A percentile compares a stretch with the other conserved stretches of the same genome.
These are phyloP conservation scores for Mycena indigotica DNA, from an alignment of 768 basidiomycete species.

Conservation along the genomic window DNA sequence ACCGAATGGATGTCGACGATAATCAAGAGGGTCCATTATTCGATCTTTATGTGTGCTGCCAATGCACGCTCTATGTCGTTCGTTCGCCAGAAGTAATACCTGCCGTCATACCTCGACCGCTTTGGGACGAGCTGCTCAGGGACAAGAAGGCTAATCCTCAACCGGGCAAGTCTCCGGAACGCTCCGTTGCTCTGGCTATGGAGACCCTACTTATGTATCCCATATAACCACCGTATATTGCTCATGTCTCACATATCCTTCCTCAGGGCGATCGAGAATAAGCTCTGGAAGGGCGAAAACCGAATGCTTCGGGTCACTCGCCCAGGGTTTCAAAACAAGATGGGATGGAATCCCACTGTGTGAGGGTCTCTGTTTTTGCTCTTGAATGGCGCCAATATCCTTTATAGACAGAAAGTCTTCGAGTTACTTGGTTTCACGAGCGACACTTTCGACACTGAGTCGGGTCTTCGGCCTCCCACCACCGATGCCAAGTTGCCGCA, in stretches of 20 bases:
- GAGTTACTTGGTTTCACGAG: slow-evolving; percentile 46
- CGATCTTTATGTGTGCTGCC: slow-evolving; percentile 84
- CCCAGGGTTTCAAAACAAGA: slow-evolving; percentile 57
- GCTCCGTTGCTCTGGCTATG: slow-evolving; percentile 55
- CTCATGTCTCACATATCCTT: slow-evolving; percentile 10
- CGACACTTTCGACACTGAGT: slow-evolving; percentile 41
- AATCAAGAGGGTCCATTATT: slow-evolving; percentile 56
- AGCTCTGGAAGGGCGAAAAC: slow-evolving; percentile 70
- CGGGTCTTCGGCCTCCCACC: slow-evolving; percentile 54
- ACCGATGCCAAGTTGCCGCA: slow-evolving; percentile 48
- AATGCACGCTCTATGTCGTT: slow-evolving; percentile 75
- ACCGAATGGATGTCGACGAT: slow-evolving; percentile 37
- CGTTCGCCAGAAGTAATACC: slow-evolving; percentile 65
- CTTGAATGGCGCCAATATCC: slow-evolving; percentile 5
- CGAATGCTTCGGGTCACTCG: slow-evolving; percentile 58
- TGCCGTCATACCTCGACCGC: slow-evolving; percentile 66
- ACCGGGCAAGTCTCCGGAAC: slow-evolving; percentile 54
- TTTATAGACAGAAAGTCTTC: slow-evolving; percentile 46
- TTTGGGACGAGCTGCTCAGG: slow-evolving; percentile 61
- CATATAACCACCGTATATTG: slow-evolving; percentile 3
- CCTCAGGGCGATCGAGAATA: slow-evolving; percentile 73
- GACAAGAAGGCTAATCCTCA: slow-evolving; percentile 65
- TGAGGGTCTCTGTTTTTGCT: slow-evolving; percentile 35
- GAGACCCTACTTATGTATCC: slow-evolving; percentile 68
- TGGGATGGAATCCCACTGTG: slow-evolving; percentile 68